A percentile compares a stretch with the other conserved stretches of the same genome.
Evolutionary conservation across 164 flowering plant species (phyloP).

Genomic region (Tetracentron sinense): DNA sequence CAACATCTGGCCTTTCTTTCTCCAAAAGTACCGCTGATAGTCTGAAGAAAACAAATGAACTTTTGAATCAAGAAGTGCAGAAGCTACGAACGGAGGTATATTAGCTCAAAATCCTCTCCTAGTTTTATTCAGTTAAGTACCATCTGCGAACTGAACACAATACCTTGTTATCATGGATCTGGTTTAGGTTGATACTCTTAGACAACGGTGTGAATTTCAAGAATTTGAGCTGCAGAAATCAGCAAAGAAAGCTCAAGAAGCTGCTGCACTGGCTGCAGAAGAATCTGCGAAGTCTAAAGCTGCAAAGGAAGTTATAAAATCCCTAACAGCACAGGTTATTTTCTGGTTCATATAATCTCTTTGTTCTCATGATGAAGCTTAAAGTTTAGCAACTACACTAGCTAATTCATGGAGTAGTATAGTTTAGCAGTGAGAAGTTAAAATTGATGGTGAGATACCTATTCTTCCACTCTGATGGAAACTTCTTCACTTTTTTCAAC

Average conservation of each 20-base stretch:
- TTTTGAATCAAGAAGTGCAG: conserved; percentile 82
- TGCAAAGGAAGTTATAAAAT: conserved; percentile 96
- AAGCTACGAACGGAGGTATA: conserved; percentile 84
- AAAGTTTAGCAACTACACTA: not conserved
- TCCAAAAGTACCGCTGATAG: conserved; percentile 86
- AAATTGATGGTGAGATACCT: no score
- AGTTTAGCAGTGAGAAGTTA: no score
- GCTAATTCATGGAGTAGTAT: not conserved
- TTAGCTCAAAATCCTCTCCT: conserved; percentile 1
- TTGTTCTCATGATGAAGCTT: not conserved
- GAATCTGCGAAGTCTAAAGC: conserved; percentile 87
- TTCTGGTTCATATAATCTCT: not conserved
- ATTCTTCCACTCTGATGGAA: no score
- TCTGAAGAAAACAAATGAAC: conserved; percentile 94
- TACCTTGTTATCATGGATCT: conserved; percentile 18
- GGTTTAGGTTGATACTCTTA: conserved; percentile 75
- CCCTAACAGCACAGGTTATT: conserved; percentile 84
- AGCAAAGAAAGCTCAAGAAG: conserved; percentile 75
- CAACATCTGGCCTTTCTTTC: conserved; percentile 87
- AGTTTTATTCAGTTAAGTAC: conserved; percentile 4
- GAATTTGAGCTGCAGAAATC: conserved; percentile 85
- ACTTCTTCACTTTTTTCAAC: no score
- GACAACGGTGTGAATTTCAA: conserved; percentile 74
- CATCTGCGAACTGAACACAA: conserved; percentile 1
- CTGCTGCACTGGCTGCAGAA: conserved; percentile 75